Conservation (phyloP, 2,329 filamentous ascomycete species). For the Penicillium sp. region DNA sequence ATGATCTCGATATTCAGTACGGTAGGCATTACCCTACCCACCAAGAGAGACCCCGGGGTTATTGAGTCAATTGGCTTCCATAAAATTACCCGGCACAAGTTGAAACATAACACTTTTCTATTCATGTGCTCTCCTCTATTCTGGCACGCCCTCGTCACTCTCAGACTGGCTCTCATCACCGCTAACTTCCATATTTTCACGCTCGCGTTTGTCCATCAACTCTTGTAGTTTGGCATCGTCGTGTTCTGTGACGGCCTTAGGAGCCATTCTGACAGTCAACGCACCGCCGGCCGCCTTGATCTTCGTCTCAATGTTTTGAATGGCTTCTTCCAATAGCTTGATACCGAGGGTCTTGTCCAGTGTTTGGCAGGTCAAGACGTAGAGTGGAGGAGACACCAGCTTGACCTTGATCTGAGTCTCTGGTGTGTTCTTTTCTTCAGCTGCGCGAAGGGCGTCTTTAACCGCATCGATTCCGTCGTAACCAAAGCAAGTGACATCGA, state of each 20-base stretch:
- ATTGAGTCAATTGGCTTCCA: not conserved
- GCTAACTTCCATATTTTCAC: slow-evolving; percentile 96
- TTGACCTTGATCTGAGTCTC: slow-evolving; percentile 97
- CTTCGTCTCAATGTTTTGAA: slow-evolving; percentile 75
- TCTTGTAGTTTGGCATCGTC: slow-evolving; percentile 96
- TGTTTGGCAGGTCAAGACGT: slow-evolving; percentile 92
- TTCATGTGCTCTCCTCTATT: slow-evolving; percentile 24
- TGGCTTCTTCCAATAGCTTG: slow-evolving; percentile 78
- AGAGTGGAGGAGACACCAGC: slow-evolving; percentile 94
- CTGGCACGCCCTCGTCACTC: slow-evolving; percentile 80
- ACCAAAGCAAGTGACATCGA: slow-evolving; percentile 91
- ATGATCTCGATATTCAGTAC: not conserved
- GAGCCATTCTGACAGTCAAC: slow-evolving; percentile 93
- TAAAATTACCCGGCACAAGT: slow-evolving; percentile 4
- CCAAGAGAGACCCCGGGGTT: not conserved
- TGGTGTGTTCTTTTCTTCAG: slow-evolving; percentile 85
- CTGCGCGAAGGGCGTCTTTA: slow-evolving; percentile 84
- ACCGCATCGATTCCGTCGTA: slow-evolving; percentile 99
- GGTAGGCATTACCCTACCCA: not conserved
- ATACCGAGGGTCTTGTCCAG: slow-evolving; percentile 90
- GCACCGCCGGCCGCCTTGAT: slow-evolving; percentile 76
- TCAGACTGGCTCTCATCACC: slow-evolving; percentile 95
- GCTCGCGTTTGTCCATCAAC: slow-evolving; percentile 97
- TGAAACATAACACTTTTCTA: slow-evolving; percentile 11
- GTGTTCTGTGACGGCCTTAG: slow-evolving; percentile 97